phyloP scores from a whole-genome alignment of 1,139 yeast species.

The Arxiozyma slooffiae region DNA sequence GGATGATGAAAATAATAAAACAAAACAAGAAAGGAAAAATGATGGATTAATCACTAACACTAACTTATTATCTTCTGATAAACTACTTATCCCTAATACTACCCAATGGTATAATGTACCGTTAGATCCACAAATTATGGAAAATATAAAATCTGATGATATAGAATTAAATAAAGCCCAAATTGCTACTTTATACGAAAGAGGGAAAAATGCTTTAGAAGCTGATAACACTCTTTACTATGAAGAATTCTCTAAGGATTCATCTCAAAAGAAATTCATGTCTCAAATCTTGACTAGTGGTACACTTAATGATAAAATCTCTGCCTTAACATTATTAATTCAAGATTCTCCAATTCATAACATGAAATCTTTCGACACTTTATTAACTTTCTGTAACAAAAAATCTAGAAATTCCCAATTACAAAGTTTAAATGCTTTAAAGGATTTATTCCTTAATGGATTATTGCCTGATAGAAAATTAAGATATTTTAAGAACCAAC shows the following conservation, averaged over 20 bases:
- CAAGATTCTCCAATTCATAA: constrained; percentile 96
- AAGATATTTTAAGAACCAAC: constrained; percentile 68
- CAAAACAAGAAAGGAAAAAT: constrained; percentile 34
- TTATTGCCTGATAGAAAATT: constrained; percentile 80
- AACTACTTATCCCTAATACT: constrained; percentile 51
- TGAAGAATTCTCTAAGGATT: constrained; percentile 68
- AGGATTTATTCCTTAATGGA: constrained; percentile 72
- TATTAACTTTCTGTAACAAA: constrained; percentile 72
- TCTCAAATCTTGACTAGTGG: constrained; percentile 84
- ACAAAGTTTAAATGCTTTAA: constrained; percentile 80
- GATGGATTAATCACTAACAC: constrained; percentile 37
- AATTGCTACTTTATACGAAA: constrained; percentile 48
- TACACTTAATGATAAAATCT: constrained; percentile 90
- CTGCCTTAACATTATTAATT: constrained; percentile 81
- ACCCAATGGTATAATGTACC: constrained; percentile 67
- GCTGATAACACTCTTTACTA: constrained; percentile 63
- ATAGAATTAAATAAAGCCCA: constrained; percentile 42
- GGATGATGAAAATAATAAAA: constrained; percentile 11
- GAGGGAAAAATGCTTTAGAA: constrained; percentile 59
- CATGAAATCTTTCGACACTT: constrained; percentile 68
- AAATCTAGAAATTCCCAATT: constrained; percentile 90
- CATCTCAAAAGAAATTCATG: constrained; percentile 82
- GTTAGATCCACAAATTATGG: constrained; percentile 33
- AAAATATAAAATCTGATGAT: constrained; percentile 29
- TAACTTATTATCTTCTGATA: constrained; percentile 47